A percentile compares a stretch with the other conserved stretches of the same genome.
Evolutionary conservation across 2,329 filamentous ascomycete genomes (phyloP).

Genomic region (Aspergillus ochraceoroseus): DNA sequence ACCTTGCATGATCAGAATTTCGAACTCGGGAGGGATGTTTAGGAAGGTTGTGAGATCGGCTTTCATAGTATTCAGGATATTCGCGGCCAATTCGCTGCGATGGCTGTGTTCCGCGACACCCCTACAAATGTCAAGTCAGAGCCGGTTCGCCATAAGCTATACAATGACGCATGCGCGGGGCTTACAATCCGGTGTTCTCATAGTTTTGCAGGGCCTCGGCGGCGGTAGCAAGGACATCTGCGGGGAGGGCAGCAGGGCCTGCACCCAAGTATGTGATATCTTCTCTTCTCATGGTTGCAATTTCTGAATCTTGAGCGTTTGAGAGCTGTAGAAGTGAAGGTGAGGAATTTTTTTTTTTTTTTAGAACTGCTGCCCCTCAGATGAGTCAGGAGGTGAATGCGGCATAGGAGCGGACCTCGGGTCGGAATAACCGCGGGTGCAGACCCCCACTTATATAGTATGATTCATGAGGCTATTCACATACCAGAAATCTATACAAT

Average conservation of each 20-base stretch:
- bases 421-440: no score
- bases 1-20: conserved; percentile 70
- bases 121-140: conserved; percentile 14
- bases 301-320: conserved; percentile 4
- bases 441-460: no score
- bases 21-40: conserved; percentile 79
- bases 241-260: conserved; percentile 81
- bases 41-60: conserved; percentile 67
- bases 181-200: conserved; percentile 64
- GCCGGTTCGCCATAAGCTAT: background rate
- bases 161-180: background rate
- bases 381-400: no score
- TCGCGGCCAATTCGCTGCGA: conserved; percentile 70
- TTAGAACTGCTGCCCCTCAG: no score
- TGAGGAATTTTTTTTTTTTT: no score
- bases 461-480: no score
- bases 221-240: conserved; percentile 70
- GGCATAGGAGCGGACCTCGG: no score
- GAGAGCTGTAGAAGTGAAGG: no score
- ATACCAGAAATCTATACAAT: no score
- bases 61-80: conserved; percentile 75
- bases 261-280: conserved; percentile 85
- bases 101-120: conserved; percentile 89
- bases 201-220: conserved; percentile 76
- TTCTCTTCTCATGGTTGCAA: conserved; percentile 56